Base-by-base conservation (phyloP, 441 rosid genomes). In the Adansonia madagascariensis region DNA sequence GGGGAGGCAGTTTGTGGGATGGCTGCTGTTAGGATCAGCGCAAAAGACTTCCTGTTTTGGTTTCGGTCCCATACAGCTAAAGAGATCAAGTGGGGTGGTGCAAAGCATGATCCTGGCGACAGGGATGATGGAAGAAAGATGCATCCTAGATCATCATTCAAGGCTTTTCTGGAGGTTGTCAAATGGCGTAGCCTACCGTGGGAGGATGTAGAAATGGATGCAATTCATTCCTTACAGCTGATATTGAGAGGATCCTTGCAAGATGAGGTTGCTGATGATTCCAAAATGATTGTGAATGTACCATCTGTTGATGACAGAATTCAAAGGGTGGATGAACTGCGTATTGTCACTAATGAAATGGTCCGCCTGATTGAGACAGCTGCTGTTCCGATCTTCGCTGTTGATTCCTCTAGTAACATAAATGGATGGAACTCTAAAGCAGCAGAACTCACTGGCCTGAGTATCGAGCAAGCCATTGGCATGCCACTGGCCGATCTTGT, bases 51-150 rank as follows among this genome's bases (percentile, higher is more conserved):
- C 57, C 87, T 94, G 66, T 94, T 94, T 65, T 94, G 98, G 98
- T 94, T 94, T 80, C 88, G 97, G 80, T 91, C 97, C 76, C 87
- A 87, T 75, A 87, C 91, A 22, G 96, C 92, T 3, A 91, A 90
- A 79, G 90, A 94, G 86, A 85, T 94, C 79, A 89, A 84, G 83
- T 94, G 98, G 97, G 94, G 94, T 80, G 98, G 98, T 70, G 96
- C 96, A 47, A 91, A 93, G 84, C 93, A 94, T 75, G 89, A 90
- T 82, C 91, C 94, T 50, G 80, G 73, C 73, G 93, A 85, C 74
- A 85, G 81, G 80, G 95, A 92, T 77, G 91, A 85, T 77, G 92
- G 93, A 52, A 91, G 86, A 80, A 85, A 83, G 82, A 91, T 94
- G 97, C 93, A 94, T 65, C 98, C 98, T 3, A 89, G 97, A 82